Conservation (phyloP, 1,139 yeast species). For the Kodamaea anthophila region DNA sequence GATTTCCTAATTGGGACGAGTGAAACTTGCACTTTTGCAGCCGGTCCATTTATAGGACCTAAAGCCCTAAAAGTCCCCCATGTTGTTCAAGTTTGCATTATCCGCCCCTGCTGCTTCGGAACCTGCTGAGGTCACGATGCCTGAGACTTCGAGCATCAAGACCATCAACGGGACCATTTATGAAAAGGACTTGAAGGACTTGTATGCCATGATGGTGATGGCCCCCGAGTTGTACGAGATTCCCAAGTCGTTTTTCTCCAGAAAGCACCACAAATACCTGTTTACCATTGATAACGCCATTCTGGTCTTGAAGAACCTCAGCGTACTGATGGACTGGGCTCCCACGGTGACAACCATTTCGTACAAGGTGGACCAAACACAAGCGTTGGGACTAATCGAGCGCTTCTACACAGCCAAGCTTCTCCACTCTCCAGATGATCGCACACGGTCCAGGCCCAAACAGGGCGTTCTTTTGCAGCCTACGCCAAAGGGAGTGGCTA, state of each 20-base stretch:
- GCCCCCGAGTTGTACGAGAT: no score
- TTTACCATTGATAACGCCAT: slow-evolving; percentile 53
- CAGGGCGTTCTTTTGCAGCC: slow-evolving; percentile 56
- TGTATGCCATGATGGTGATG: slow-evolving; percentile 48
- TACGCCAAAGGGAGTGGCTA: slow-evolving; percentile 84
- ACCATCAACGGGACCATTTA: background rate
- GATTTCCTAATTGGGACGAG: no score
- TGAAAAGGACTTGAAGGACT: slow-evolving; percentile 52
- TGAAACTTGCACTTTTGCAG: no score
- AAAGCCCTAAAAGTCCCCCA: no score
- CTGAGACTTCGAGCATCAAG: no score
- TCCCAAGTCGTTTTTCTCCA: no score
- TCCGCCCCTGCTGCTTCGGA: no score
- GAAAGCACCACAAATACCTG: slow-evolving; percentile 38
- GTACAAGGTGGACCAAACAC: slow-evolving; percentile 48
- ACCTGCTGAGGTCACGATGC: no score
- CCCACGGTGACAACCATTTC: slow-evolving; percentile 54
- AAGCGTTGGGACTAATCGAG: slow-evolving; percentile 46
- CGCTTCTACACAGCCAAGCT: slow-evolving; percentile 62
- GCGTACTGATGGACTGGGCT: slow-evolving; percentile 41
- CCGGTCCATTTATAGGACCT: no score
- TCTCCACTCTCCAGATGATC: slow-evolving; percentile 70
- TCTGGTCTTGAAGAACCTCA: slow-evolving; percentile 42
- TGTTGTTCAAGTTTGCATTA: no score
- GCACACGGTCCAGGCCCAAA: slow-evolving; percentile 51